Evolutionary conservation across 306 rosid genomes (phyloP).

Genomic region (Castanea sativa): DNA sequence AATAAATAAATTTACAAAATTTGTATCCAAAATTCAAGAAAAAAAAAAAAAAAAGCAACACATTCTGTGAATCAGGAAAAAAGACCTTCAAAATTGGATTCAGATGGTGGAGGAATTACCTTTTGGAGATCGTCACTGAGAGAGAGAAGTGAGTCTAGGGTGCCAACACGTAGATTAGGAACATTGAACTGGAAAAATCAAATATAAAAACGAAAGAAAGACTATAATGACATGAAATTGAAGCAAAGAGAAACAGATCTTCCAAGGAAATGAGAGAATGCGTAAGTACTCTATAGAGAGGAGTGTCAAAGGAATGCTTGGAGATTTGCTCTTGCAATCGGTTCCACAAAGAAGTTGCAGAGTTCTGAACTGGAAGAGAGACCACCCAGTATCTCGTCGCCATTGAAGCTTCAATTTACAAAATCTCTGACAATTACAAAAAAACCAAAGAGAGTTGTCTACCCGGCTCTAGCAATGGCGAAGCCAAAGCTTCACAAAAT

Average conservation of each 20-base stretch:
- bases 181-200: slow-evolving; percentile 60
- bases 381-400: slow-evolving; percentile 92
- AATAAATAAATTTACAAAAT: not conserved
- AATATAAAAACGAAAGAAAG: not conserved
- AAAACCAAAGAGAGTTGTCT: not conserved
- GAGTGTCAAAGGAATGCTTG: slow-evolving; percentile 94
- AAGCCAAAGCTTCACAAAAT: not conserved
- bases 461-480: not conserved
- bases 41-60: no score
- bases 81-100: not conserved
- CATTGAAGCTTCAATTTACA: slow-evolving; percentile 36
- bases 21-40: not conserved
- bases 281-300: slow-evolving; percentile 68
- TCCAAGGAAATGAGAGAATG: not conserved
- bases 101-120: slow-evolving; percentile 35
- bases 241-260: slow-evolving; percentile 30
- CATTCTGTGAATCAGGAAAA: no score
- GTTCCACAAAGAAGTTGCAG: slow-evolving; percentile 71
- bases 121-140: slow-evolving; percentile 95
- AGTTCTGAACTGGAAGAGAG: slow-evolving; percentile 75
- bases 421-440: not conserved
- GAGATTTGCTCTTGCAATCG: slow-evolving; percentile 82
- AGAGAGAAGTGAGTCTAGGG: slow-evolving; percentile 96
- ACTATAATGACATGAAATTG: not conserved
- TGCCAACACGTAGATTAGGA: slow-evolving; percentile 95